Conservation (phyloP, 371 early-diverging fungal species). For the Mortierella sp. region DNA sequence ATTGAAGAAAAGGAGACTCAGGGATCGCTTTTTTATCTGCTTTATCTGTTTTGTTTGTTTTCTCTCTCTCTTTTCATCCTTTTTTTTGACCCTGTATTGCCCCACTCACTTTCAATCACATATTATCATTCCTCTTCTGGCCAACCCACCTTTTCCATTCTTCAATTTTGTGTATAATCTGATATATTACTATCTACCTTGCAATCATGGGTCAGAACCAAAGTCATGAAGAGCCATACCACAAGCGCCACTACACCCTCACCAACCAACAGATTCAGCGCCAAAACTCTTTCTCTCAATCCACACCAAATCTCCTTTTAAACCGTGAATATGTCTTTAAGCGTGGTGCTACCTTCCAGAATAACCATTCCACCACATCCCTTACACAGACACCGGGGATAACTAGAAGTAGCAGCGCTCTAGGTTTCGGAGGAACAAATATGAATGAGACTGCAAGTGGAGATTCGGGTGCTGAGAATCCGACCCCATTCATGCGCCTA, state of each 20-base stretch:
- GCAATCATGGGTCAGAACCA: conserved; percentile 45
- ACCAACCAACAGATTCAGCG: conserved; percentile 46
- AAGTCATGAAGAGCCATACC: conserved; percentile 40
- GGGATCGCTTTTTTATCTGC: background rate
- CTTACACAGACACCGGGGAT: background rate
- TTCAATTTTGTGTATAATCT: background rate
- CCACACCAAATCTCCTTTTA: conserved; percentile 30
- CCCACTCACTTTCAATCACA: background rate
- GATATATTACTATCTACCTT: background rate
- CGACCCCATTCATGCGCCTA: conserved; percentile 29
- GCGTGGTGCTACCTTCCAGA: background rate
- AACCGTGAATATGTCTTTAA: background rate
- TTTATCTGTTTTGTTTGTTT: background rate
- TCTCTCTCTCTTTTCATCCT: background rate
- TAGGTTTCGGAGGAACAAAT: background rate
- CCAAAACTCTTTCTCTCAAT: conserved; percentile 46
- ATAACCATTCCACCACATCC: background rate
- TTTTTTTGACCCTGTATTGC: background rate
- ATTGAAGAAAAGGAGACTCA: background rate
- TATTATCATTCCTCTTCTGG: background rate
- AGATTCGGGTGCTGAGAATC: conserved; percentile 9
- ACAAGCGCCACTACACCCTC: conserved; percentile 44
- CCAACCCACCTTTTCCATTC: background rate
- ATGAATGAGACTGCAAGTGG: background rate
- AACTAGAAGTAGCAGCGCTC: background rate